A percentile compares a stretch with the other conserved stretches of the same genome.
These are phyloP conservation scores for Fusarium sp. DNA, from an alignment of 2,329 filamentous ascomycete genomes.

Conservation along the genomic window DNA sequence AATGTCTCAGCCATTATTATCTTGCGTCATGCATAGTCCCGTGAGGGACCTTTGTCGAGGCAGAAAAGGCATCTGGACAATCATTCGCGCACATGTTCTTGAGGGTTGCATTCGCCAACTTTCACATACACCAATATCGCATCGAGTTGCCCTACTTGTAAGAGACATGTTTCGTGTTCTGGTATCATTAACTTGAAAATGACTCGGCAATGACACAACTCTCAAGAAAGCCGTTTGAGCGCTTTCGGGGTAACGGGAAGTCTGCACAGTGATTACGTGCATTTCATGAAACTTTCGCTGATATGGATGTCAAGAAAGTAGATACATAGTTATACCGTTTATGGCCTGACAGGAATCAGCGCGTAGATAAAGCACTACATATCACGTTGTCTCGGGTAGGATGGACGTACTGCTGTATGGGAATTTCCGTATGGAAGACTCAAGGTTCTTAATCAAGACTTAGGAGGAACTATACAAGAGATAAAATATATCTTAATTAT, in stretches of 20 bases:
- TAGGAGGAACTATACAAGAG: background rate
- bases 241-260: background rate
- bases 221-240: background rate
- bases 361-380: background rate
- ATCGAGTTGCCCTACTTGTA: constrained; percentile 3
- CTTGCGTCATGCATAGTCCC: background rate
- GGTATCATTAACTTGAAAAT: background rate
- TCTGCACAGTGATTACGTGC: background rate
- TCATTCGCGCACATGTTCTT: background rate
- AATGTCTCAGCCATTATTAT: background rate
- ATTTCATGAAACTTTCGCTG: background rate
- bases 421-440: background rate
- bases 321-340: too few species aligned
- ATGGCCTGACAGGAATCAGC: background rate
- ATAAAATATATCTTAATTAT: background rate
- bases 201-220: background rate
- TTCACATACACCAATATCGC: background rate
- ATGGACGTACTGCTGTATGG: background rate
- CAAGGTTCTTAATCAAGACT: background rate
- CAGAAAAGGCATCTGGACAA: background rate
- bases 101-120: background rate
- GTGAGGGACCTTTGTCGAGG: background rate
- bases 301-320: too few species aligned
- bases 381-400: too few species aligned
- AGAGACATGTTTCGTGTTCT: background rate